Base-by-base conservation (phyloP, 441 rosid species). In the Euphorbia celastroides region DNA sequence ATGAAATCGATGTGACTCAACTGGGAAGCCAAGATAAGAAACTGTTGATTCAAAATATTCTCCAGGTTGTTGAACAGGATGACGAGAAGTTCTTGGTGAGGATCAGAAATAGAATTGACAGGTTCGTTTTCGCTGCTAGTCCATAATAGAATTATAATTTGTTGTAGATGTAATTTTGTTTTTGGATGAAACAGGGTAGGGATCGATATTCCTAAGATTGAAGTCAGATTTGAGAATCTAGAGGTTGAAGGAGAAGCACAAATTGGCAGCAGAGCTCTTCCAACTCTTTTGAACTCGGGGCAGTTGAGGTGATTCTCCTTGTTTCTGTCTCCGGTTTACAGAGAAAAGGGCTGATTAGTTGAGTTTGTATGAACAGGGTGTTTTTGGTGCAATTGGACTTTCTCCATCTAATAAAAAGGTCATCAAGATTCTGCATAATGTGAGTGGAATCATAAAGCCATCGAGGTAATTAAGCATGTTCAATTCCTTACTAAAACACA, bases 221-320 rank as follows among this genome's bases (percentile, higher is more conserved):
- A n/a, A n/a, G n/a, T n/a, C n/a, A n/a, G n/a, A n/a, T n/a, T n/a
- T n/a, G n/a, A n/a, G n/a, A 26, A 74, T 75, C 70, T 87, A 31
- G 75, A 79, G 0, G 66, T 81, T 0, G 74, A 84, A 55, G 88
- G 86, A 46, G 82, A 83, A 42, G 89, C 87, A 19, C 82, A 84
- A 66, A 74, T 81, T 60, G 92, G 87, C 57, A 77, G 74, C 27
- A 80, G 92, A 74, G 89, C 92, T n/a, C 83, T 82, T 36, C 89
- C 92, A 57, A 84, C 85, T 60, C 72, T 87, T 65, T 60, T 79
- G n/a, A 87, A 83, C 36, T 84, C 52, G 84, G 83, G 56, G 67
- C 81, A 57, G 57, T 85, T 14, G 90, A 87, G 88, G 93, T 44
- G 31, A 41, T 70, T 32, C 77, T n/a, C n/a, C n/a, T n/a, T n/a